Conservation (phyloP, 371 early-diverging fungal species). For the Circinella minor region DNA sequence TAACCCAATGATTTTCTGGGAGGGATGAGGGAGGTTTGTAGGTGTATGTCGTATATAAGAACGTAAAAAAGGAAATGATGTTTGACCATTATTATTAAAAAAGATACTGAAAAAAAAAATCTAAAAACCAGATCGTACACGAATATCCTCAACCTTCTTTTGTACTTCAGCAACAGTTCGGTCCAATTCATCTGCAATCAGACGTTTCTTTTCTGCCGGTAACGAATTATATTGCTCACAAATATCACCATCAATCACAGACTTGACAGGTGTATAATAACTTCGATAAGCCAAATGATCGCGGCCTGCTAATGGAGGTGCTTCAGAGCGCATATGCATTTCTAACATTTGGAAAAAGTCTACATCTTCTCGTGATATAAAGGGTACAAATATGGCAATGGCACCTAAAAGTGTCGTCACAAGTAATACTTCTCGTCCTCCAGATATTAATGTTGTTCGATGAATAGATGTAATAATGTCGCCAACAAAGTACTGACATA, state of each 20-base stretch:
- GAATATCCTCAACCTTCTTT: slow-evolving; percentile 93
- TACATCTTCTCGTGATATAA: slow-evolving; percentile 86
- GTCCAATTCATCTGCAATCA: slow-evolving; percentile 90
- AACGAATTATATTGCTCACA: slow-evolving; percentile 83
- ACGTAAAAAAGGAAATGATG: too few species aligned
- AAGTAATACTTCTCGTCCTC: slow-evolving; percentile 85
- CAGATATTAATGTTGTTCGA: slow-evolving; percentile 79
- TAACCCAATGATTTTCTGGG: too few species aligned
- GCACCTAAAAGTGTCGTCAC: slow-evolving; percentile 88
- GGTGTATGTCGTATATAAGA: too few species aligned
- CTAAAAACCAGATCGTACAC: slow-evolving; percentile 62
- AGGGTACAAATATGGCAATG: slow-evolving; percentile 86
- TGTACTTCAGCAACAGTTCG: slow-evolving; percentile 84
- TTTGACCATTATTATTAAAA: too few species aligned
- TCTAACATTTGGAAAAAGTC: slow-evolving; percentile 95
- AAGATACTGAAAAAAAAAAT: background rate
- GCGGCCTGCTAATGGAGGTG: slow-evolving; percentile 83
- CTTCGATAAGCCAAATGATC: slow-evolving; percentile 89
- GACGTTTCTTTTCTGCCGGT: slow-evolving; percentile 70
- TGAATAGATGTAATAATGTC: slow-evolving; percentile 85
- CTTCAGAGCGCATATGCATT: slow-evolving; percentile 83
- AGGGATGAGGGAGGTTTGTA: too few species aligned
- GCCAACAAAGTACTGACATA: slow-evolving; percentile 84
- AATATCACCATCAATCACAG: slow-evolving; percentile 92
- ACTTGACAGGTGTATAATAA: slow-evolving; percentile 80